These are phyloP conservation scores for Calonectria leucothoes DNA, from an alignment of 2,329 filamentous ascomycete genomes.

Conservation along the genomic window DNA sequence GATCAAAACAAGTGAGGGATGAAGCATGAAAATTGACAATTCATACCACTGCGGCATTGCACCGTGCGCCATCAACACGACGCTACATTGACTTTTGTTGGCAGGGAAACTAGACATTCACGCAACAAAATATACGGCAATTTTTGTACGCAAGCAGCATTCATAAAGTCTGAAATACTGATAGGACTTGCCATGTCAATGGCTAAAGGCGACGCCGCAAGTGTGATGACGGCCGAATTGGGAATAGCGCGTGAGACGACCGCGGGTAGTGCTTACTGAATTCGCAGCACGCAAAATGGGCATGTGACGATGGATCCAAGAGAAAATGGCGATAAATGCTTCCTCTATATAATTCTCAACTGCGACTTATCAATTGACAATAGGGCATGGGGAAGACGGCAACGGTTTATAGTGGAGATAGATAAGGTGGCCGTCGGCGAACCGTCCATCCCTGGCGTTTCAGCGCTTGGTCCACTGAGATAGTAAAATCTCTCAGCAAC, in stretches of 20 bases:
- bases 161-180: background rate
- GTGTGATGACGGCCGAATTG: background rate
- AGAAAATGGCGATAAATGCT: background rate
- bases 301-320: background rate
- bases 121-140: background rate
- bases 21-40: background rate
- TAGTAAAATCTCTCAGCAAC: background rate
- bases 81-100: background rate
- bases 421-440: constrained; percentile 8
- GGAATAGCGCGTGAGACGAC: background rate
- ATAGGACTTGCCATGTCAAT: background rate
- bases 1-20: background rate
- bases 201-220: background rate
- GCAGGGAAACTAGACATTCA: background rate
- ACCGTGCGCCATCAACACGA: background rate
- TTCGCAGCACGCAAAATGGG: background rate
- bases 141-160: background rate
- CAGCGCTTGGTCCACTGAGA: background rate
- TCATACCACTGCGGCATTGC: background rate
- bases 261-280: background rate
- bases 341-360: background rate
- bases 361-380: background rate
- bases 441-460: background rate
- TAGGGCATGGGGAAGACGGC: background rate
- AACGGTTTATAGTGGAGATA: background rate